phyloP scores from a whole-genome alignment of 257 asterid genomes.

The Solanum medicagineum region DNA sequence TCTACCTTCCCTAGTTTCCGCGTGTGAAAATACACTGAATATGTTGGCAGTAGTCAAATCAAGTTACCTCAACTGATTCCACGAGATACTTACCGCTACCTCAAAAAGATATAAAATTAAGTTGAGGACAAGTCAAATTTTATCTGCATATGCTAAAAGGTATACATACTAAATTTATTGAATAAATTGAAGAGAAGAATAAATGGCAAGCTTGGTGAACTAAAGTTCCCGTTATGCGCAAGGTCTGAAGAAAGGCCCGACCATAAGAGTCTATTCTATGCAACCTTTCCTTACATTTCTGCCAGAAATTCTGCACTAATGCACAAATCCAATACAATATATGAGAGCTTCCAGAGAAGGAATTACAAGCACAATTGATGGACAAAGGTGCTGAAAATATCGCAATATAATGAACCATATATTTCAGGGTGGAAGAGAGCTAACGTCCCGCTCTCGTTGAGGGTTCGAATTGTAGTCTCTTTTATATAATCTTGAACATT shows the following conservation, averaged over 20 bases:
- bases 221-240: too few relatives aligned
- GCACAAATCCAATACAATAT: too few relatives aligned
- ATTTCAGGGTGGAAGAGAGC: background rate
- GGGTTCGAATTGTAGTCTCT: background rate
- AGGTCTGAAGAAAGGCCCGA: too few relatives aligned
- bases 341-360: background rate
- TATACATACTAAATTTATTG: background rate
- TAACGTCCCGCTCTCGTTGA: background rate
- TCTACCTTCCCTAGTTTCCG: background rate
- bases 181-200: background rate
- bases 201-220: too few relatives aligned
- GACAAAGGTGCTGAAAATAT: background rate
- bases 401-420: background rate
- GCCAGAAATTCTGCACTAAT: background rate
- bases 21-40: background rate
- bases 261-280: too few relatives aligned
- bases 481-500: background rate
- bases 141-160: background rate
- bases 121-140: too few relatives aligned
- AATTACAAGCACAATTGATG: too few relatives aligned
- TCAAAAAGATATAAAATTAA: too few relatives aligned
- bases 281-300: too few relatives aligned
- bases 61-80: background rate
- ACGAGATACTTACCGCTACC: background rate
- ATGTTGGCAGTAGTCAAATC: too few relatives aligned